Base-by-base conservation (phyloP, 768 basidiomycete species). In the Lentinula lateritia region DNA sequence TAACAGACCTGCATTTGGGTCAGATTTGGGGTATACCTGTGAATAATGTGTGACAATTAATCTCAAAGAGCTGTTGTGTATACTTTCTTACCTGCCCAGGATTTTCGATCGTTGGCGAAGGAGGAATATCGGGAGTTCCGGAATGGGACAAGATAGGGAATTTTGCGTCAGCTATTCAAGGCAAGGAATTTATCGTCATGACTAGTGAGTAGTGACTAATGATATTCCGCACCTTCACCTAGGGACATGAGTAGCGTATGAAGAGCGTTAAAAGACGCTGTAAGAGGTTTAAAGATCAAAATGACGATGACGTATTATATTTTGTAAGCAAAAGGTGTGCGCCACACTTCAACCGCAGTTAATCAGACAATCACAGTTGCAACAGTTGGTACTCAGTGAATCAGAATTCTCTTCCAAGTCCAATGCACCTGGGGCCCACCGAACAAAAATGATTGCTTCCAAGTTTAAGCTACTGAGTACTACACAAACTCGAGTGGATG, bases 401-500 rank as follows among this genome's bases (percentile, higher is more conserved):
- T 1, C 38, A 38, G 8, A 39, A 39, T 39, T 3, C 3, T 28
- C 28, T 28, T 28, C 28, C 28, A 28, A 28, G 4, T 39, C 7
- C 38, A 39, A 39, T 39, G 38, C 38, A 39, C 23, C 23, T 23
- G 23, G 23, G 23, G 23, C 23, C 23, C 2, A 23, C 23, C 2
- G 23, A 23, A 23, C 23, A 23, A 23, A 23, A 39, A 39, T 8
- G 1, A 13, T 39, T 39, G 13, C 5, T 39, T 39, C 38, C 38
- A 39, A 39, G 38, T 28, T 2, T 3, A 28, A 16, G 12, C 50
- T 23, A 3, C 20, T 52, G 23, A 23, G 16, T 52, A 34, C 28
- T 43, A 56, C 6, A 89, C 83, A 64, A 90, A 79, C 59, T 78
- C 74, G 54, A 96, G 75, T 6, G 95, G 95, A 75, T 95, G 88